Conservation (phyloP, 192 early-diverging fungal species). For the Backusella parvicylindrica region DNA sequence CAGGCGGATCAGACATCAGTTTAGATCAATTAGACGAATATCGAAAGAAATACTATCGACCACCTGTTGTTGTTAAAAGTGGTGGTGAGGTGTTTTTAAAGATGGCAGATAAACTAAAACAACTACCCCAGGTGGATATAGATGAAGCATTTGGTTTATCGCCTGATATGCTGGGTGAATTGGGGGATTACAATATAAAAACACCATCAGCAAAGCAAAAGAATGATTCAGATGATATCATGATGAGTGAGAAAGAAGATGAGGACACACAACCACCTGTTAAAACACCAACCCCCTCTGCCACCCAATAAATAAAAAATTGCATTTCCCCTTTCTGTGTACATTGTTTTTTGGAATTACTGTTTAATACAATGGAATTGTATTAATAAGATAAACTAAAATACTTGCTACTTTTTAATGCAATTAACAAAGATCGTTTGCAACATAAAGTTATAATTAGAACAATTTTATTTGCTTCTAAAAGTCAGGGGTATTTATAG, state of each 20-base stretch:
- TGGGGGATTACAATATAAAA: background rate
- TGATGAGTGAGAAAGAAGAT: background rate
- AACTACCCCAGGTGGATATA: slow-evolving; percentile 24
- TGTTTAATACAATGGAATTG: no score
- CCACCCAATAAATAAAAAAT: background rate
- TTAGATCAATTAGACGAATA: slow-evolving; percentile 55
- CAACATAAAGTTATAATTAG: no score
- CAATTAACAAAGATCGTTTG: no score
- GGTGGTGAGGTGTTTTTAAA: slow-evolving; percentile 63
- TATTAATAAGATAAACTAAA: no score
- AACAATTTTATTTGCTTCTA: no score
- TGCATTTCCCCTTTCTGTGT: background rate
- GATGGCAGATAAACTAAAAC: slow-evolving; percentile 35
- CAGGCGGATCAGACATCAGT: slow-evolving; percentile 65
- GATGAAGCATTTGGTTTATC: slow-evolving; percentile 42
- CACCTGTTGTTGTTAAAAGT: slow-evolving; percentile 66
- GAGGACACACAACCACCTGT: background rate
- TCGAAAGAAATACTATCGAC: slow-evolving; percentile 54
- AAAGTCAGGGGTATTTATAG: no score
- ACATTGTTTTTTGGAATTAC: background rate
- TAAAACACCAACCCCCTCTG: background rate
- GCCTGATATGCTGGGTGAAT: background rate
- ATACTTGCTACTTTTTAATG: no score
- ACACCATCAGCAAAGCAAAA: background rate
- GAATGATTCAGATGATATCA: background rate